Conservation (phyloP, 2,329 filamentous ascomycete genomes). For the Hymenoscyphus occultus region DNA sequence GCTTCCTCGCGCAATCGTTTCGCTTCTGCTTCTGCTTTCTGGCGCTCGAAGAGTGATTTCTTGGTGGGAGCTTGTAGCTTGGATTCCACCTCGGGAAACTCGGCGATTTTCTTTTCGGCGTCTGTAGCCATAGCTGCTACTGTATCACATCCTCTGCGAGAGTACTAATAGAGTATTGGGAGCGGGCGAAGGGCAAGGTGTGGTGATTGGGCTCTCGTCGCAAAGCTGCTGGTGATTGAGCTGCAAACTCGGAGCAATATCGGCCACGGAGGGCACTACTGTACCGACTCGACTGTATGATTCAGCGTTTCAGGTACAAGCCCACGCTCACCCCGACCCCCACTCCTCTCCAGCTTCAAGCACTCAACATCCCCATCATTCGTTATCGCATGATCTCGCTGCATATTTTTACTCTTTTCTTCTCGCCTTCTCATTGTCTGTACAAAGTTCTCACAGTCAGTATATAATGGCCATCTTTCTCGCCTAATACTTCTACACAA, state of each 20-base stretch:
- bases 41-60: slow-evolving; percentile 83
- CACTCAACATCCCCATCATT: neutral
- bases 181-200: neutral
- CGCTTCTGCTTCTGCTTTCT: slow-evolving; percentile 84
- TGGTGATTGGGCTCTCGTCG: neutral
- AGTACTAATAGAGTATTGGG: neutral
- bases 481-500: neutral
- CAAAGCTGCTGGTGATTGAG: neutral
- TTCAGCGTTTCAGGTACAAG: no score
- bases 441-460: neutral
- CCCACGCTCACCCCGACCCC: neutral
- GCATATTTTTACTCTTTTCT: neutral
- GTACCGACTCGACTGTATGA: neutral
- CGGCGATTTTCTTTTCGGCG: slow-evolving; percentile 33
- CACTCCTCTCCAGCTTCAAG: neutral
- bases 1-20: slow-evolving; percentile 81
- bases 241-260: neutral
- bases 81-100: slow-evolving; percentile 69
- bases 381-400: neutral
- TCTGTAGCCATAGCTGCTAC: slow-evolving; percentile 16
- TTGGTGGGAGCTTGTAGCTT: slow-evolving; percentile 79
- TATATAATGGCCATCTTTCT: neutral
- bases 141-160: neutral
- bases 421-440: neutral
- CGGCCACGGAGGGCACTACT: neutral